phyloP scores from a whole-genome alignment of 2,329 filamentous ascomycete genomes.

The Lecanicillium sp. region DNA sequence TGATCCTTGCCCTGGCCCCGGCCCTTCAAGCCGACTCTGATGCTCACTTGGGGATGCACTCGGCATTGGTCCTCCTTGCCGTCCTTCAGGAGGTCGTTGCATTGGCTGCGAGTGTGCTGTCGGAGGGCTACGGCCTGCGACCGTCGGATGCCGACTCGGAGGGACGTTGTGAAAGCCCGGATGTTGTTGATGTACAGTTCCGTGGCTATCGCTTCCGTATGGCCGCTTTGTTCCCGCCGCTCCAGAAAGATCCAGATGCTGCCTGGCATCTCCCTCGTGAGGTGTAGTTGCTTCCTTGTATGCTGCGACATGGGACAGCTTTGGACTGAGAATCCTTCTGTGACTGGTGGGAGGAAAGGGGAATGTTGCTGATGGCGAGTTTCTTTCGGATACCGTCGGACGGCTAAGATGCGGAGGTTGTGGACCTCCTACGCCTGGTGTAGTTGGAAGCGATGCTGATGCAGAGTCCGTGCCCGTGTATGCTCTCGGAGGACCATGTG shows the following conservation, averaged over 20 bases:
- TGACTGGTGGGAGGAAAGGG: constrained; percentile 22
- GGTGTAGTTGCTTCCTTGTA: constrained; percentile 16
- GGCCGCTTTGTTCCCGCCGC: constrained; percentile 24
- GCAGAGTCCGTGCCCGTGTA: constrained; percentile 19
- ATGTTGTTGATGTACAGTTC: constrained; percentile 18
- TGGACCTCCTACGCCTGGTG: constrained; percentile 18
- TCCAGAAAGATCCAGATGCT: constrained; percentile 12
- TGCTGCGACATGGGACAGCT: constrained; percentile 19
- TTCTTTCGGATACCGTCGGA: constrained; percentile 21
- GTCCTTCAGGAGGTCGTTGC: constrained; percentile 3
- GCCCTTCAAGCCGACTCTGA: neutral
- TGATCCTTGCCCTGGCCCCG: no score
- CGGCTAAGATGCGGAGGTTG: constrained; percentile 17
- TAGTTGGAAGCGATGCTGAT: constrained; percentile 25
- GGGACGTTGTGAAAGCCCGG: constrained; percentile 16
- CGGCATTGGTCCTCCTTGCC: neutral
- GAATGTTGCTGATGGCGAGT: constrained; percentile 21
- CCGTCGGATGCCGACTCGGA: constrained; percentile 12
- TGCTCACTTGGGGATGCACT: neutral
- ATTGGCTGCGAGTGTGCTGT: neutral
- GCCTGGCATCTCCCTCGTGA: constrained; percentile 17
- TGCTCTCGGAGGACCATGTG: constrained; percentile 13
- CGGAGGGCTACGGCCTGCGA: neutral
- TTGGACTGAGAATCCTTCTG: constrained; percentile 24
- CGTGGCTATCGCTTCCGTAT: constrained; percentile 19